Evolutionary conservation across 768 basidiomycete species (phyloP), one percentile per base, ranked within the genome.

Genomic region (Inosperma sp.): DNA sequence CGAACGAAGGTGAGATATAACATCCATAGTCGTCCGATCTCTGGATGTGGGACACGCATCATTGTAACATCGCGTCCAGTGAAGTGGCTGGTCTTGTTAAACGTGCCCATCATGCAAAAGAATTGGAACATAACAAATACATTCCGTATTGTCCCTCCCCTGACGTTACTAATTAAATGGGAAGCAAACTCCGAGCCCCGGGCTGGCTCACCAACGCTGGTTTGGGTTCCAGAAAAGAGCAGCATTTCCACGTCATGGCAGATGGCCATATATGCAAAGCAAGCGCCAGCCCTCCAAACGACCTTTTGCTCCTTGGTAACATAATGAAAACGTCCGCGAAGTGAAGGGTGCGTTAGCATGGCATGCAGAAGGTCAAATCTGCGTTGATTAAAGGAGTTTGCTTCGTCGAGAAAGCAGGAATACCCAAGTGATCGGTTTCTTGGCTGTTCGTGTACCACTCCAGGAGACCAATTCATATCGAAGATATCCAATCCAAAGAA

Each of bases 271-370:
- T 48, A 48, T 13, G 47, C 47, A 17, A 48, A 48, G 47, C 34
- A 36, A 13, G 47, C 21, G 26, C 23, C 47, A 0, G 47, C 47
- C 36, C 36, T 48, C 47, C 47, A 48, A 1, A 48, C 23, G 27
- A 48, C 36, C n/a, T 26, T 35, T 12, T 23, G 12, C 8, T 35
- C 47, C 36, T 35, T 39, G 36, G 22, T 42, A 26, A 49, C 40
- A 45, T 46, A 56, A 41, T 58, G 54, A 56, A 58, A 58, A 10
- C 41, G 50, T 21, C 56, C 54, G 21, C 46, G 40, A 31, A 58
- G 40, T 19, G 37, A 51, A 13, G 54, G 49, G 31, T 55, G 35
- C 2, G 39, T 52, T 21, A 55, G 39, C 14, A 55, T 45, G 19
- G 19, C 29, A 14, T 26, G 14, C 13, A 57, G 23, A 29, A 57